Evolutionary conservation across 2,329 filamentous ascomycete genomes (phyloP).

Genomic region (Tolypocladium cylindrosporum): DNA sequence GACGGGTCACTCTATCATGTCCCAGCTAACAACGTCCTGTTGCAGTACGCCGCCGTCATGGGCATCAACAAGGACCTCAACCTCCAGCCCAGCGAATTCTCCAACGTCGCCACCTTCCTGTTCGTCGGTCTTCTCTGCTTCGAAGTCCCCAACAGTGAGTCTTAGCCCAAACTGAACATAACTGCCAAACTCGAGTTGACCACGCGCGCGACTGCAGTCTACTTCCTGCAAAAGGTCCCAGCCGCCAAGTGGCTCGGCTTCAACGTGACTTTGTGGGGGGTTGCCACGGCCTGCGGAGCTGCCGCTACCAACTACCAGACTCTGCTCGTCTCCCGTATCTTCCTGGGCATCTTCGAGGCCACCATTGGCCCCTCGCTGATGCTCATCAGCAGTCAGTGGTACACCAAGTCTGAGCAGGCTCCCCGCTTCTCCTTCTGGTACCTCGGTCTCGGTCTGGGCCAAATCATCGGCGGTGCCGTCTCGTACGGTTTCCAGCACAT

Average conservation of each 20-base stretch:
- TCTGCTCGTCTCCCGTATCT: conserved; percentile 44
- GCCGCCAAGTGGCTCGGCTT: conserved; percentile 50
- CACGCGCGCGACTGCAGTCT: conserved; percentile 22
- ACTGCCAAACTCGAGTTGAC: not conserved
- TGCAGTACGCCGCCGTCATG: conserved; percentile 57
- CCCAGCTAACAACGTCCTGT: not conserved
- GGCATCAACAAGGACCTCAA: conserved; percentile 42
- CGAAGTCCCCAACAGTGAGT: conserved; percentile 48
- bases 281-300: conserved; percentile 42
- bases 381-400: conserved; percentile 51
- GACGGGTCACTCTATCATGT: not conserved
- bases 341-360: conserved; percentile 51
- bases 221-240: conserved; percentile 50
- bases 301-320: conserved; percentile 42
- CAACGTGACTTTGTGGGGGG: conserved; percentile 50
- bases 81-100: conserved; percentile 50
- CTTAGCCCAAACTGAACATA: not conserved
- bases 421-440: conserved; percentile 54
- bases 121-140: conserved; percentile 52
- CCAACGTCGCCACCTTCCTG: conserved; percentile 50
- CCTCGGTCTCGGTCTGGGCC: conserved; percentile 46
- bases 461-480: conserved; percentile 55
- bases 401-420: conserved; percentile 51
- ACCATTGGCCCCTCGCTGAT: conserved; percentile 50
- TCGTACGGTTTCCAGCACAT: conserved; percentile 49